Base-by-base conservation (phyloP, 1,284 basidiomycete genomes). In the Exobasidium cylindrosporum region DNA sequence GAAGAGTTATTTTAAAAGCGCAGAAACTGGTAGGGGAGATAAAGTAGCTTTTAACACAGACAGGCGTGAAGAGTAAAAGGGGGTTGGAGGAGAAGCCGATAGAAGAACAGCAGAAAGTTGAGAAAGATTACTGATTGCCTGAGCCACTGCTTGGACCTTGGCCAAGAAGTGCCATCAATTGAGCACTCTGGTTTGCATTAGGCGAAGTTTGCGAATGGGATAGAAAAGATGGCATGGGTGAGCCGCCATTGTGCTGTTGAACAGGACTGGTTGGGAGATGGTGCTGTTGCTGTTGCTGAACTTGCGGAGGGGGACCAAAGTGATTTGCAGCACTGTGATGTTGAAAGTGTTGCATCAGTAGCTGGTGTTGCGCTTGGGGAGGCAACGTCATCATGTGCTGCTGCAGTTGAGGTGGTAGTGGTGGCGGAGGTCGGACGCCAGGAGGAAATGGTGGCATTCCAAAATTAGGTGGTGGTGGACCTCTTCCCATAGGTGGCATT, bases 311-410 rank as follows among this genome's bases (percentile, higher is more conserved):
- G 26, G 29, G 40, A 28, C 56, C 56, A 31, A 29, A 32, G 7
- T 13, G 50, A n/a, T 14, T n/a, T n/a, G 52, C 28, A 23, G 58
- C 0, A 26, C 17, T 17, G 14, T 46, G n/a, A 10, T 29, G 30
- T 14, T 46, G 40, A 49, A 58, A 58, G 47, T 58, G 57, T 21
- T 58, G 57, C 11, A 68, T 60, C 24, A 74, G 49, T 14, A 73
- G 57, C 46, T 73, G 71, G 60, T 73, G 70, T 59, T 74, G 72
- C 30, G 72, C 69, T 56, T 74, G 72, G 29, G 72, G 72, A 6
- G 72, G 72, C 58, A 74, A 63, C 58, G 57, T 63, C 72, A 74
- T 74, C 54, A 74, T 58, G 52, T 74, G 72, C 62, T 74, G 72
- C 62, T 74, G 73, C 35, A 74, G 44, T 55, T 74, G 72, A 21